A percentile compares a stretch with the other conserved stretches of the same genome.
These are phyloP conservation scores for Globisporangium spinosum DNA, from an alignment of 352 stramenopile species.

Conservation along the genomic window DNA sequence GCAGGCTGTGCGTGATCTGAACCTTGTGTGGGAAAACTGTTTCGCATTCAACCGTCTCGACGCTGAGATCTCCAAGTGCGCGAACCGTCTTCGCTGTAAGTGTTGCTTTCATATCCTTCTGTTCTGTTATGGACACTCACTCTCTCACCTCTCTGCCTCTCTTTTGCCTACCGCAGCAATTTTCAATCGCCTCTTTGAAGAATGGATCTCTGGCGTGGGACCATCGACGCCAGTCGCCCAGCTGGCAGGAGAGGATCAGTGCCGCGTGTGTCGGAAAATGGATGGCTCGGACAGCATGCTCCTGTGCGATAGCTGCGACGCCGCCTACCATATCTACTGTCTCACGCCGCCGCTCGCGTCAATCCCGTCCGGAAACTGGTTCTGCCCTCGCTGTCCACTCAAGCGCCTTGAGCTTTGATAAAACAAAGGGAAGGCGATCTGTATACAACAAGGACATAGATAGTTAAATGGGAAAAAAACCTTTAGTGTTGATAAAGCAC, in stretches of 20 bases:
- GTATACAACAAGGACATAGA: constrained; percentile 2
- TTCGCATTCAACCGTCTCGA: constrained; percentile 81
- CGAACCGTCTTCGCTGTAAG: constrained; percentile 75
- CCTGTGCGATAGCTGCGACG: constrained; percentile 83
- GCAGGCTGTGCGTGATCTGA: constrained; percentile 57
- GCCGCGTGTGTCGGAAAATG: constrained; percentile 57
- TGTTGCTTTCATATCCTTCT: constrained; percentile 10
- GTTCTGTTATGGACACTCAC: no score
- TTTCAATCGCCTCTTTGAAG: constrained; percentile 75
- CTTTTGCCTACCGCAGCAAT: constrained; percentile 40
- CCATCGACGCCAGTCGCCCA: constrained; percentile 46
- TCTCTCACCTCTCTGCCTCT: neutral
- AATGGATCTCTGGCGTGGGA: constrained; percentile 58
- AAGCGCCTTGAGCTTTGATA: constrained; percentile 29
- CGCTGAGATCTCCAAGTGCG: constrained; percentile 75
- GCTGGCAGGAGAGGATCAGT: constrained; percentile 68
- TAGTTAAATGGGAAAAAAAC: neutral
- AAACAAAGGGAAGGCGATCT: neutral
- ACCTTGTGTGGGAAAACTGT: constrained; percentile 83
- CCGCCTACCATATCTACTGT: constrained; percentile 81
- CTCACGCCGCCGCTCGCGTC: constrained; percentile 51
- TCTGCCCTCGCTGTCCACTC: constrained; percentile 65
- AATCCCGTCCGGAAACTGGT: constrained; percentile 79
- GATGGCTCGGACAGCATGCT: constrained; percentile 74
- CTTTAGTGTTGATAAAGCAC: neutral